phyloP scores from a whole-genome alignment of 2,329 filamentous ascomycete species.

The Xylaria sp. region DNA sequence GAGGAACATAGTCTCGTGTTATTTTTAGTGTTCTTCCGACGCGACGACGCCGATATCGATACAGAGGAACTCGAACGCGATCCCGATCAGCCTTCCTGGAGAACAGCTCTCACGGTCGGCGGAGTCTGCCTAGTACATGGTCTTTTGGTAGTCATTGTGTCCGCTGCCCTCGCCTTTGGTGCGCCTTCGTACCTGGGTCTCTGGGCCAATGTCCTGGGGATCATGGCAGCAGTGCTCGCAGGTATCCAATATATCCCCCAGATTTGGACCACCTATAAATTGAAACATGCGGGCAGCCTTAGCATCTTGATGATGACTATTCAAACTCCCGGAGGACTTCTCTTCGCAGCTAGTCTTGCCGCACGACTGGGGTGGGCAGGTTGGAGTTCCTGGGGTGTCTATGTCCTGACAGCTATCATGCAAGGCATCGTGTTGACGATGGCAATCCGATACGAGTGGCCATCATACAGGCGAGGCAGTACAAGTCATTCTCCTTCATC shows the following conservation, averaged over 20 bases:
- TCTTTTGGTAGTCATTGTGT: slow-evolving; percentile 74
- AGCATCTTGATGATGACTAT: slow-evolving; percentile 99
- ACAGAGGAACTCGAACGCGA: slow-evolving; percentile 58
- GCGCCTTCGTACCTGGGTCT: slow-evolving; percentile 71
- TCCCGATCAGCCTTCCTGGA: slow-evolving; percentile 72
- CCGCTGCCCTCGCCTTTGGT: slow-evolving; percentile 73
- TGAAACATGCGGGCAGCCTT: slow-evolving; percentile 88
- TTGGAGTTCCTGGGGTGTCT: slow-evolving; percentile 97
- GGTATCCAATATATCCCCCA: slow-evolving; percentile 94
- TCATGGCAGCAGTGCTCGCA: slow-evolving; percentile 81
- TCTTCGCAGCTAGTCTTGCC: slow-evolving; percentile 88
- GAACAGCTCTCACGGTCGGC: slow-evolving; percentile 81
- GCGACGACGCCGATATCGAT: slow-evolving; percentile 63
- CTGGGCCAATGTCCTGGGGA: slow-evolving; percentile 88
- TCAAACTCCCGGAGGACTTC: slow-evolving; percentile 90
- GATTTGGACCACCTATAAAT: slow-evolving; percentile 87
- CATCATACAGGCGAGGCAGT: slow-evolving; percentile 37
- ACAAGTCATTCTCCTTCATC: slow-evolving; percentile 39
- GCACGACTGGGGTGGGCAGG: slow-evolving; percentile 81
- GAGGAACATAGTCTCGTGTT: slow-evolving; percentile 76
- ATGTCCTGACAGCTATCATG: slow-evolving; percentile 84
- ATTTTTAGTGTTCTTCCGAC: slow-evolving; percentile 94
- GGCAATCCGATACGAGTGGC: slow-evolving; percentile 79
- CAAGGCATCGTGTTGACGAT: slow-evolving; percentile 84
- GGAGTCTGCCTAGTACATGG: slow-evolving; percentile 79